Evolutionary conservation across 495 filamentous ascomycete genomes (phyloP), one percentile per base, ranked within the genome.

Genomic region (Monascus purpureus): DNA sequence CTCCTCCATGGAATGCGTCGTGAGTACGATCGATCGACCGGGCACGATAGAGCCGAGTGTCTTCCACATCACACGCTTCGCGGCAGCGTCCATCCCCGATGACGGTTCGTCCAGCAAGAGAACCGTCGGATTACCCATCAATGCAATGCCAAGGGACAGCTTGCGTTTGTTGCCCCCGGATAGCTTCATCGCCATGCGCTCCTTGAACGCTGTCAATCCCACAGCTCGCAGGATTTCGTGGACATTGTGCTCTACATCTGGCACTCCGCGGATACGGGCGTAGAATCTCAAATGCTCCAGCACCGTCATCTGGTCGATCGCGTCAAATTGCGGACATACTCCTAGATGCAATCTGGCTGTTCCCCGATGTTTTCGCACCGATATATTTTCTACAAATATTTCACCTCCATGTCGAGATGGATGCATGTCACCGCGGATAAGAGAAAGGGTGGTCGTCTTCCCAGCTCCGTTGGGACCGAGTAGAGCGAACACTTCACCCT

Each of bases 391-490:
- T 32, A 93, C 74, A 17, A 79, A 72, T 24, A 93, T 70, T 31
- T 85, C 77, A 33, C 78, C 77, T 19, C 57, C 54, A 34, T 59
- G 57, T 20, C 53, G 49, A 26, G 65, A 63, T 0, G 83, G 82
- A 18, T 70, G 67, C 31, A 86, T 64, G 41, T 93, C 84, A n/a
- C 83, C 85, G 35, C 85, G 70, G 50, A 93, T 80, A 23, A 92
- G 59, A 12, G 70, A 76, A 52, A 93, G 87, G 5, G 77, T 88
- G 3, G 82, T 90, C 3, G 73, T 78, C 46, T 93, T 93, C 29
- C 85, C 85, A 1, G 85, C 85, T 15, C 83, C 85, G 48, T 93
- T 93, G 13, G 84, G 82, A 4, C 85, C 85, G 4, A 93, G 69
- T 1, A 92, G 68, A 1, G 83, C 82, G 50, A 92, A 92, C 9